Evolutionary conservation across 257 asterid species (phyloP), one percentile per base, ranked within the genome.

Genomic region (Solanum etuberosum): DNA sequence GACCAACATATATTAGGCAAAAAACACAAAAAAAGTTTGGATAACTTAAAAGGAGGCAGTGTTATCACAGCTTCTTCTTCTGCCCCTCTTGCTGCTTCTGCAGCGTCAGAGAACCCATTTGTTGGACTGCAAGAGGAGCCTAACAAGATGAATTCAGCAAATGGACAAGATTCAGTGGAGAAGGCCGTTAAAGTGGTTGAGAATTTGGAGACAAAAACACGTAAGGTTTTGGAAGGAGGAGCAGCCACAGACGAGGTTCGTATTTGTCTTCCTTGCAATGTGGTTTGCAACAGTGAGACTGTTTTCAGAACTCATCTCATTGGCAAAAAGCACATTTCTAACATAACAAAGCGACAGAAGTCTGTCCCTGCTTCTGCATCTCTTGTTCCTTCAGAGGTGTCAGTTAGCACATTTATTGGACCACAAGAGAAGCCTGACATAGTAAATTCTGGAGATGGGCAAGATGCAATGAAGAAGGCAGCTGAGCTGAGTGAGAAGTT

Each of bases 271-370:
- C 37, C 90, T 16, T 96, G 99, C 83, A 95, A 93, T 35, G 96
- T 95, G 90, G 94, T 96, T 67, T 96, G 99, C 94, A 95, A 93
- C 83, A 94, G 98, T 51, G 93, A 90, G 76, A 91, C 91, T 0
- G 99, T 92, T 63, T 92, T 87, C 86, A 89, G 27, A 20, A 61
- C 29, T 83, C 98, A 96, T 88, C 91, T 96, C 27, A 91, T 93
- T 5, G 99, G 97, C 77, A 91, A 94, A 86, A 95, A 91, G 85
- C 99, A 95, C 89, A 92, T 91, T 32, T 65, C 91, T 42, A 92
- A 87, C 94, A 67, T 90, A 88, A 92, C 86, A 92, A 93, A 91
- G 90, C 88, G 42, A 8, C 87, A 29, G 67, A 46, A 48, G 11
- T 29, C 13, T 80, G 35, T 87, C 68, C 18, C 87, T 61, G 89